phyloP scores from a whole-genome alignment of 257 asterid genomes.

The Lycium ferocissimum region DNA sequence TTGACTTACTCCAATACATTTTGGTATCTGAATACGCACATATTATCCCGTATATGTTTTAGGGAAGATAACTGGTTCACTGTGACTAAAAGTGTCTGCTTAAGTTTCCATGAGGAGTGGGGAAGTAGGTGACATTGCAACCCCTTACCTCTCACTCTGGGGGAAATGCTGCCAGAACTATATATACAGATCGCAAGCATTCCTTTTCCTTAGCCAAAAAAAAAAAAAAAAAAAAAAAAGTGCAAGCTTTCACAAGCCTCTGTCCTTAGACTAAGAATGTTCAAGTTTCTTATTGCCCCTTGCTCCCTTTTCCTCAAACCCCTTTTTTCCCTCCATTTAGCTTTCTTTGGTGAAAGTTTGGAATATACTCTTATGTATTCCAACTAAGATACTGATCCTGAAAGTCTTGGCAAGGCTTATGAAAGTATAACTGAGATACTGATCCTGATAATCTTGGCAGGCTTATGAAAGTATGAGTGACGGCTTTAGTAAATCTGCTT shows the following conservation, averaged over 20 bases:
- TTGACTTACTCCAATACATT: not conserved
- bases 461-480: slow-evolving; percentile 90
- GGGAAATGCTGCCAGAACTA: not conserved
- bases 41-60: not conserved
- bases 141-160: not conserved
- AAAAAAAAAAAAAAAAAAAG: not conserved
- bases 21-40: not conserved
- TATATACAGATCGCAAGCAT: not conserved
- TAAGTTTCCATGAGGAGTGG: not conserved
- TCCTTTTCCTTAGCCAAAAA: not conserved
- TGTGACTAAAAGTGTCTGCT: not conserved
- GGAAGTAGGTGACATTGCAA: not conserved
- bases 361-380: not conserved
- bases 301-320: not conserved
- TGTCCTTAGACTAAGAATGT: not conserved
- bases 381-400: slow-evolving; percentile 13
- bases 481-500: slow-evolving; percentile 87
- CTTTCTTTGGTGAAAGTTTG: not conserved
- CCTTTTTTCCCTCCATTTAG: not conserved
- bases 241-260: no score
- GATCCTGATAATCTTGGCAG: slow-evolving; percentile 48
- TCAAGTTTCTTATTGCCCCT: not conserved
- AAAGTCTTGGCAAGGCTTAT: slow-evolving; percentile 24
- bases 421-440: slow-evolving; percentile 6
- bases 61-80: not conserved